Percentiles rank a stretch among this genome's conserved stretches.
These are phyloP conservation scores for Aphanomyces cochlioides DNA, from an alignment of 352 stramenopile genomes.

Conservation along the genomic window DNA sequence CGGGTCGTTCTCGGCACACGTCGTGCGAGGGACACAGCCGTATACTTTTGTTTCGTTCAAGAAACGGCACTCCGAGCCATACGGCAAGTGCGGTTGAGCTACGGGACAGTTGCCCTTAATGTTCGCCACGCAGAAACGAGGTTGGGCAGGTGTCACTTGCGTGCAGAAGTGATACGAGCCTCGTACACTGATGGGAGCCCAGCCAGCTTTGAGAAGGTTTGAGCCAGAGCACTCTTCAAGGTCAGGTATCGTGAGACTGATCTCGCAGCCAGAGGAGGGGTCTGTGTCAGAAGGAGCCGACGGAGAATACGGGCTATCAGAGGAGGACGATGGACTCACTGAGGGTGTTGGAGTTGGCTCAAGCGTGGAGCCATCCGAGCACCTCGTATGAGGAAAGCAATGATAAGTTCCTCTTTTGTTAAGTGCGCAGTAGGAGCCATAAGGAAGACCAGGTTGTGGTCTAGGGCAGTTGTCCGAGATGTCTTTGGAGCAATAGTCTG, in stretches of 20 bases:
- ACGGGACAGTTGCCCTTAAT: constrained; percentile 6
- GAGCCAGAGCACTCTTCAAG: neutral
- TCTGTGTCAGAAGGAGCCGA: neutral
- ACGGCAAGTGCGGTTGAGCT: neutral
- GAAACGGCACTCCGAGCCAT: neutral
- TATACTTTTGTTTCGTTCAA: constrained; percentile 9
- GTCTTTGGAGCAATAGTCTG: neutral
- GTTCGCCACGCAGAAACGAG: constrained; percentile 7
- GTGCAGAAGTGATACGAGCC: constrained; percentile 13
- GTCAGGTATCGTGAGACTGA: neutral
- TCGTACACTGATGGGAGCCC: constrained; percentile 14
- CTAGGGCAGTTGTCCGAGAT: neutral
- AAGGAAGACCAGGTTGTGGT: neutral
- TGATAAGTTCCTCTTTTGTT: neutral
- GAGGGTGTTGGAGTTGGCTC: neutral
- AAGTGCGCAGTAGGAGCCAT: constrained; percentile 6
- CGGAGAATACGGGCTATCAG: neutral
- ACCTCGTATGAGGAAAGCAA: constrained; percentile 3
- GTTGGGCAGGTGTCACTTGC: neutral
- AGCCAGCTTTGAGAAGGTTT: neutral
- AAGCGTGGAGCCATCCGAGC: neutral
- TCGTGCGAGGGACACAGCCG: constrained; percentile 11
- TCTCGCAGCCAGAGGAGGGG: neutral
- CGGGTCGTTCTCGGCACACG: neutral
- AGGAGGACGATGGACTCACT: neutral